Evolutionary conservation across 257 asterid genomes (phyloP), one percentile per base, ranked within the genome.

Genomic region (Rhazya stricta): DNA sequence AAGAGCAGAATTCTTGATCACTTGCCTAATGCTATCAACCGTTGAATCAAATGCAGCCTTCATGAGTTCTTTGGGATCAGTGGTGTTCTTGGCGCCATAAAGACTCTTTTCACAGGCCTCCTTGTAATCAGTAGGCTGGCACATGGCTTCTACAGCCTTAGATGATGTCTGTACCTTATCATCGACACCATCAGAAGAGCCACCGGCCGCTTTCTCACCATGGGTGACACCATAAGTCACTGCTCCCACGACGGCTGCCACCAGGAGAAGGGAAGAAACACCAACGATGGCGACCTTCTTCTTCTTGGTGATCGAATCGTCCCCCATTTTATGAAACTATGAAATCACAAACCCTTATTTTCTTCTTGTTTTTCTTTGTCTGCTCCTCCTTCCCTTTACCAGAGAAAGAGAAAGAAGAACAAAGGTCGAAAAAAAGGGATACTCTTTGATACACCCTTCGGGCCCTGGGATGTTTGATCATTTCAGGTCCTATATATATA

Each of bases 111-210:
- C 86, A 57, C 97, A 93, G 1, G 86, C 60, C 5, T 82, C 87
- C 45, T 88, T 84, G 76, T 91, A 91, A 75, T 88, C 91, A 1
- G 94, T 89, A 0, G 90, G 83, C 36, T 82, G 58, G 74, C 98
- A 93, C 1, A 93, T 50, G 19, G 86, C 78, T 9, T 81, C 27
- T 10, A 84, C 90, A 0, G 89, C 85, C 77, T 82, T 87, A 66
- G 79, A 39, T 11, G 84, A 74, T 11, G 80, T 65, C 50, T 73
- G 12, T 7, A 50, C 27, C 19, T 23, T 29, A n/a, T 13, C 54
- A 11, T 27, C 65, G 15, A 19, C 76, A 7, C 45, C 61, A 0
- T 4, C 67, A 4, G 79, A 34, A 2, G 56, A 10, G 27, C 41
- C 58, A 1, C 29, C 16, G 13, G 1, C 29, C 16, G 13, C 4